Evolutionary conservation across 441 rosid genomes (phyloP).

Genomic region (Aleurites moluccanus): DNA sequence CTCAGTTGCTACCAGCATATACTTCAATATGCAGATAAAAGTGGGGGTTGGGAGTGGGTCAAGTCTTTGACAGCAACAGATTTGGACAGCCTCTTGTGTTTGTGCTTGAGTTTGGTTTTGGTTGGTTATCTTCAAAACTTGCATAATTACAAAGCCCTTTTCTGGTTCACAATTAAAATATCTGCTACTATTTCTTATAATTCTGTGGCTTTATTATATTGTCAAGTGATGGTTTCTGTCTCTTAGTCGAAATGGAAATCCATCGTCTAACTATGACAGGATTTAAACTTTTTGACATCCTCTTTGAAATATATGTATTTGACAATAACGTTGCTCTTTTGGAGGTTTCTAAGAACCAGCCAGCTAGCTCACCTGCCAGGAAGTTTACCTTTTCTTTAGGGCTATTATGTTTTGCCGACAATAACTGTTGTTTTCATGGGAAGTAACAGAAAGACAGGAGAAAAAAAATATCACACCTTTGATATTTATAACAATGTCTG

Average conservation of each 20-base stretch:
- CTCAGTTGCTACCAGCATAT: conserved; percentile 31
- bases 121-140: conserved; percentile 4
- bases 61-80: conserved; percentile 29
- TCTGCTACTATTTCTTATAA: neutral
- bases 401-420: neutral
- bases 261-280: conserved; percentile 3
- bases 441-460: neutral
- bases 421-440: neutral
- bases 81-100: conserved; percentile 25
- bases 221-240: neutral
- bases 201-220: conserved; percentile 4
- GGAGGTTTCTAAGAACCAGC: neutral
- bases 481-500: neutral
- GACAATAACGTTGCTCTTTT: neutral
- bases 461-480: too few relatives aligned
- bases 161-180: conserved; percentile 5
- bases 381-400: neutral
- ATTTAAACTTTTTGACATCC: neutral
- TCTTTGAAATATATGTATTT: neutral
- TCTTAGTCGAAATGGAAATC: neutral
- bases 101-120: conserved; percentile 6
- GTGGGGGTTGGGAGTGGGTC: conserved; percentile 18
- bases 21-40: conserved; percentile 1
- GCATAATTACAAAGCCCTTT: neutral
- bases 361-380: neutral